A percentile compares a stretch with the other conserved stretches of the same genome.
phyloP scores from a whole-genome alignment of 1,139 yeast species.

The Yamadazyma membranifaciens region DNA sequence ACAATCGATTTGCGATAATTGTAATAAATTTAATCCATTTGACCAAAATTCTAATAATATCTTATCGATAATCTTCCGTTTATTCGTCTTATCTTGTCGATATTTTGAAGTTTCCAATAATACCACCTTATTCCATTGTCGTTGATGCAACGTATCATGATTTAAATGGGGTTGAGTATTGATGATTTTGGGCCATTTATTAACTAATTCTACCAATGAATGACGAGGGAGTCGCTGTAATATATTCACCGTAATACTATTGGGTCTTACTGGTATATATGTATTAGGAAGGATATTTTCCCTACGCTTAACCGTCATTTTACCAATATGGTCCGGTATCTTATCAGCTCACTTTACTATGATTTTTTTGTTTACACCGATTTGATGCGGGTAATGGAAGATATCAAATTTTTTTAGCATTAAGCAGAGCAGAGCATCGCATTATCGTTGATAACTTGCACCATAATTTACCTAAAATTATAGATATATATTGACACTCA shows the following conservation, averaged over 20 bases:
- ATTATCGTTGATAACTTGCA: not conserved
- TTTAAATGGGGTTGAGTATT: constrained; percentile 37
- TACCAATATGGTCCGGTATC: not conserved
- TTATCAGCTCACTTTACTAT: not conserved
- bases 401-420: constrained; percentile 1
- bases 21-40: constrained; percentile 63
- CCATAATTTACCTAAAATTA: not conserved
- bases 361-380: not conserved
- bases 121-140: constrained; percentile 26
- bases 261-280: constrained; percentile 34
- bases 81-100: constrained; percentile 24
- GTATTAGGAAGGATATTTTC: constrained; percentile 39
- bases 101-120: constrained; percentile 17
- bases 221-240: constrained; percentile 32
- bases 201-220: constrained; percentile 34
- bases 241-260: constrained; percentile 21
- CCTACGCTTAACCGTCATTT: constrained; percentile 3
- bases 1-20: constrained; percentile 71
- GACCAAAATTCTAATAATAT: constrained; percentile 59
- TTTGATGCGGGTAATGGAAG: constrained; percentile 1
- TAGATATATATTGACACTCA: too few relatives aligned
- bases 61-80: constrained; percentile 47
- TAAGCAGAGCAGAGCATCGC: constrained; percentile 9
- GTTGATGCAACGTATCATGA: constrained; percentile 18
- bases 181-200: constrained; percentile 35